Evolutionary conservation across 305 asterid genomes (phyloP), one percentile per base, ranked within the genome.

Genomic region (Euphrasia arctica): DNA sequence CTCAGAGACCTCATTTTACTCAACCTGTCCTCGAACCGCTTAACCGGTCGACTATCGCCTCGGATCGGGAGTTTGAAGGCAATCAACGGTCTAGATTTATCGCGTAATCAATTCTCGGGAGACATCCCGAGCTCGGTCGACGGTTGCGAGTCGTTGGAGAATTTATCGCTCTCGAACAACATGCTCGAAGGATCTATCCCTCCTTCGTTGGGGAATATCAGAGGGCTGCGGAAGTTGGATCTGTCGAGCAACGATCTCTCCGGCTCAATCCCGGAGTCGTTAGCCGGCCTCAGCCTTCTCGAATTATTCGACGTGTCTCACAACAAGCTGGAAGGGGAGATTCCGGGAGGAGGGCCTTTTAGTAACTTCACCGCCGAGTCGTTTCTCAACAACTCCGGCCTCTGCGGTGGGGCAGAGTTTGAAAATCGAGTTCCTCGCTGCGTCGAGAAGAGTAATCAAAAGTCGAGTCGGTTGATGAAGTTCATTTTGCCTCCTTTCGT

Each of bases 181-280:
- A 2, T 9, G 2, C 9, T 71, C 45, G 4, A 0, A 0, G 63
- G 75, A 12, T 12, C 63, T 4, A 71, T 71, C 45, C 75, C 66
- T 10, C 56, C 54, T 36, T 70, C 70, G 0, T 13, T 70, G 11
- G 70, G 41, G 2, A 49, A 36, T 1, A 1, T 50, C 9, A 34
- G 0, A 49, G 25, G 48, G 0, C 58, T 70, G 61, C 5, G 0
- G 0, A 0, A 0, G 2, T 64, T 77, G 12, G 76, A 70, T 64
- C 48, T 77, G 3, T 70, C 74, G 0, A 12, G n/a, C 2, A 77
- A 77, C 27, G 41, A 42, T 31, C 65, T 77, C 9, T 67, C 68
- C 0, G 76, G 76, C 27, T 0, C 8, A 18, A 72, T 72, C 41
- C 76, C 76, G 7, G 36, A 60, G 39, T 72, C 72, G 4, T 51